phyloP scores from a whole-genome alignment of 2,329 filamentous ascomycete genomes.

The Macrophomina phaseolina region DNA sequence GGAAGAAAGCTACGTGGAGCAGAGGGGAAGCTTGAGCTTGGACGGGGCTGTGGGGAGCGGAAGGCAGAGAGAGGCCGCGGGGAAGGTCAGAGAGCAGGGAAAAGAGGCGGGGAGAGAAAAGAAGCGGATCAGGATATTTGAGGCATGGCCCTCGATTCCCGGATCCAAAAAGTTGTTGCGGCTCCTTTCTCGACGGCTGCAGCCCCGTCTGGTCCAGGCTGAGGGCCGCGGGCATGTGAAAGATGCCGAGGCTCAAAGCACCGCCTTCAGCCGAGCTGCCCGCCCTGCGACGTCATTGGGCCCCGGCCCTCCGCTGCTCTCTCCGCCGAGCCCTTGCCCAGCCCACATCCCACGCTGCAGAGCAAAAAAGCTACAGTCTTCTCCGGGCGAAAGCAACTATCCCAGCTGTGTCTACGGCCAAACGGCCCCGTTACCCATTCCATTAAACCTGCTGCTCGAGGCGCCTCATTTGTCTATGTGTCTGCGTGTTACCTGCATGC shows the following conservation, averaged over 20 bases:
- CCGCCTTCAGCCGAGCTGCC: conserved; percentile 7
- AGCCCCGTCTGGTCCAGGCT: neutral
- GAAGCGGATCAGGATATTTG: neutral
- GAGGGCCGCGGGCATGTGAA: conserved; percentile 14
- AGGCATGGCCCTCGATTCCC: conserved; percentile 9
- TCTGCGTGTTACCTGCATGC: conserved; percentile 21
- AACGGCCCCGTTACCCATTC: neutral
- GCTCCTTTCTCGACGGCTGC: conserved; percentile 7
- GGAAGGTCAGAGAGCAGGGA: neutral
- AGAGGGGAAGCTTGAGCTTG: conserved; percentile 17
- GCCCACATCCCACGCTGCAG: neutral
- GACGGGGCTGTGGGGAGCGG: conserved; percentile 1
- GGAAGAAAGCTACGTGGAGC: neutral
- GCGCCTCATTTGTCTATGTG: conserved; percentile 8
- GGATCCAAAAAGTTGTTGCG: conserved; percentile 16
- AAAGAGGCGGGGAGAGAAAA: neutral
- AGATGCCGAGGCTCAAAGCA: conserved; percentile 16
- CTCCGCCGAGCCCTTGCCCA: conserved; percentile 13
- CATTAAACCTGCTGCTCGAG: conserved; percentile 4
- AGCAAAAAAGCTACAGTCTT: neutral
- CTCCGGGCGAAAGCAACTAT: conserved; percentile 15
- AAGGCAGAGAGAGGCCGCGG: neutral
- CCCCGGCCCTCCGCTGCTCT: neutral
- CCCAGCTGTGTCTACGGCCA: neutral
- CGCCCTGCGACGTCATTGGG: conserved; percentile 5